Evolutionary conservation across 139 green algal genomes (phyloP).

Genomic region (Desmodesmus armatus): DNA sequence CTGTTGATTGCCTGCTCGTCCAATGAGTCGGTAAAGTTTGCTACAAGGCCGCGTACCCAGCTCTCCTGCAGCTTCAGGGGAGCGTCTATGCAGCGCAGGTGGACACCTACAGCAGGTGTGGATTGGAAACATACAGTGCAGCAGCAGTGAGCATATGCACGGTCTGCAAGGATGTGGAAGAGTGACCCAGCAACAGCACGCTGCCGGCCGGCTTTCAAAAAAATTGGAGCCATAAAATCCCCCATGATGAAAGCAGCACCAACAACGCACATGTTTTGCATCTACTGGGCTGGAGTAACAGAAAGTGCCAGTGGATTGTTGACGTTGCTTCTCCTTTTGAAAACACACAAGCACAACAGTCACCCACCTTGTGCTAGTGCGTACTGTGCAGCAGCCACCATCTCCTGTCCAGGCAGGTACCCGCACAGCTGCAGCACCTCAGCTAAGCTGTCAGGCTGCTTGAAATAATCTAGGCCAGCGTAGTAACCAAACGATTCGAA

Average conservation of each 20-base stretch:
- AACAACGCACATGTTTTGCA: no score
- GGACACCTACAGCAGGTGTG: not conserved
- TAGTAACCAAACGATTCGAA: slow-evolving; percentile 33
- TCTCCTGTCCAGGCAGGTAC: slow-evolving; percentile 22
- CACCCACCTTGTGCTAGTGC: not conserved
- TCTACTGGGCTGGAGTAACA: no score
- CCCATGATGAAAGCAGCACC: no score
- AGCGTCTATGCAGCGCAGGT: slow-evolving; percentile 28
- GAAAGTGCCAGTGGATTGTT: no score
- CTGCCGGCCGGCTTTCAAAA: no score
- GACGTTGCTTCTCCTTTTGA: no score
- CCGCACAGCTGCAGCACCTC: not conserved
- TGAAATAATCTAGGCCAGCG: slow-evolving; percentile 7
- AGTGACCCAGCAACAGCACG: no score
- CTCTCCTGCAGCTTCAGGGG: slow-evolving; percentile 37
- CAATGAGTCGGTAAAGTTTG: not conserved
- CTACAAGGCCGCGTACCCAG: slow-evolving; percentile 24
- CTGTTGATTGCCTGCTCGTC: slow-evolving; percentile 22
- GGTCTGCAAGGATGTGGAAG: no score
- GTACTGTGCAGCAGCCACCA: not conserved
- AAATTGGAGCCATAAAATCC: no score
- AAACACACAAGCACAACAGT: no score
- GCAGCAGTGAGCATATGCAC: no score
- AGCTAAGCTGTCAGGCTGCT: not conserved
- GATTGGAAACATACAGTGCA: no score